Evolutionary conservation across 2,329 filamentous ascomycete genomes (phyloP), one percentile per base, ranked within the genome.

Genomic region (Xylariales sp.): DNA sequence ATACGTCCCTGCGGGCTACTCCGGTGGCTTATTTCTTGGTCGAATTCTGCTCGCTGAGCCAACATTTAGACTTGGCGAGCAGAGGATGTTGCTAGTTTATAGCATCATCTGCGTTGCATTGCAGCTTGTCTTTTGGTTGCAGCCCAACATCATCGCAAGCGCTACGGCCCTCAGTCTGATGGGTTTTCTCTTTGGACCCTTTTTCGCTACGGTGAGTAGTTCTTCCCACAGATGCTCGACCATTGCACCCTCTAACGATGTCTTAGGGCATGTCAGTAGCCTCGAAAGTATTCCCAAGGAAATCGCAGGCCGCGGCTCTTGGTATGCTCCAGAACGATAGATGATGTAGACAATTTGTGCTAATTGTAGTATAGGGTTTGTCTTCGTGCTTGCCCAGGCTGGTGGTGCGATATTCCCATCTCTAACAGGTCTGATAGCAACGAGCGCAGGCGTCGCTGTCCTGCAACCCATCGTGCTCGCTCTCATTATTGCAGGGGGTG

Each of bases 1-100:
- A 0, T 84, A 83, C 38, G 73, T 84, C 0, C 74, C 78, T 0
- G 73, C 78, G 0, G 79, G 78, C 3, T 77, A 76, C 49, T 79
- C 70, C 34, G 79, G 76, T 3, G 80, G 80, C 0, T 64, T 66
- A 0, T 64, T 82, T 3, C 64, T 82, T 0, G 78, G 79, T 0
- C 63, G 79, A 4, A 47, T 82, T 0, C 40, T 81, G 0, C 65
- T 82, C 0, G 73, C 76, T 0, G 79, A 83, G 46, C 76, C 78
- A 0, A 81, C 73, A 0, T 70, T 80, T 53, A 65, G 76, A 1
- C 71, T 73, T 14, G 80, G 80, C 0, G 76, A 82, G 47, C 65
- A 72, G 14, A 63, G 65, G 4, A 81, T 82, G 75, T 56, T 81
- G 1, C 61, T 79, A 2, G 31, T 73, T 0, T 84, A 80, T 38